These are phyloP conservation scores for Citrus inodora DNA, from an alignment of 345 rosid species.

Conservation along the genomic window DNA sequence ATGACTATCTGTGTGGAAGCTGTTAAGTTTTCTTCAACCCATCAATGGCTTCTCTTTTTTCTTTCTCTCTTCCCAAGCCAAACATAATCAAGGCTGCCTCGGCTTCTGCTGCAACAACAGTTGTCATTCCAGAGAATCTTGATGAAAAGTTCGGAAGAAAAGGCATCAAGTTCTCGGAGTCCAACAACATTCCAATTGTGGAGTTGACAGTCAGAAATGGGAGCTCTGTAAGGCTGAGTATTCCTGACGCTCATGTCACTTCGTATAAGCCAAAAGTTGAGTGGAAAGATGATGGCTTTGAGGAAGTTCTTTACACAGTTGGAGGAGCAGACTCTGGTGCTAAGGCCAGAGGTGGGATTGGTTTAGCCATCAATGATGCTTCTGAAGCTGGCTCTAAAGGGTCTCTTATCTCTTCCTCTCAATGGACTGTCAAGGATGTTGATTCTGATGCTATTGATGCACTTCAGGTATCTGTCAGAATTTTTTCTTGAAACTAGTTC, in stretches of 20 bases:
- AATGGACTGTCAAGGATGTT: conserved; percentile 74
- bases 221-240: conserved; percentile 54
- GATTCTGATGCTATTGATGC: conserved; percentile 91
- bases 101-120: conserved; percentile 17
- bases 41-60: conserved; percentile 68
- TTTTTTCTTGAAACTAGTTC: not conserved
- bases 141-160: conserved; percentile 62
- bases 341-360: conserved; percentile 62
- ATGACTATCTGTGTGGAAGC: conserved; percentile 24
- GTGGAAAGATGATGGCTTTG: conserved; percentile 81
- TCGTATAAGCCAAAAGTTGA: conserved; percentile 81
- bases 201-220: conserved; percentile 80
- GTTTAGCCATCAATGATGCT: conserved; percentile 58
- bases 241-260: conserved; percentile 73
- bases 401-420: conserved; percentile 38
- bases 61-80: conserved; percentile 54
- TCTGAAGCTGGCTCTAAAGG: conserved; percentile 48
- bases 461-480: conserved; percentile 52
- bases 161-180: conserved; percentile 73
- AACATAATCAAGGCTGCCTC: conserved; percentile 34
- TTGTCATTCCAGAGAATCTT: conserved; percentile 42
- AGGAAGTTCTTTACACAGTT: conserved; percentile 72
- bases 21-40: conserved; percentile 10
- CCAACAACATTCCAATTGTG: conserved; percentile 46
- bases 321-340: conserved; percentile 25